A percentile compares a stretch with the other conserved stretches of the same genome.
Evolutionary conservation across 108 stramenopile genomes (phyloP).

Genomic region (Skeletonema potamos): DNA sequence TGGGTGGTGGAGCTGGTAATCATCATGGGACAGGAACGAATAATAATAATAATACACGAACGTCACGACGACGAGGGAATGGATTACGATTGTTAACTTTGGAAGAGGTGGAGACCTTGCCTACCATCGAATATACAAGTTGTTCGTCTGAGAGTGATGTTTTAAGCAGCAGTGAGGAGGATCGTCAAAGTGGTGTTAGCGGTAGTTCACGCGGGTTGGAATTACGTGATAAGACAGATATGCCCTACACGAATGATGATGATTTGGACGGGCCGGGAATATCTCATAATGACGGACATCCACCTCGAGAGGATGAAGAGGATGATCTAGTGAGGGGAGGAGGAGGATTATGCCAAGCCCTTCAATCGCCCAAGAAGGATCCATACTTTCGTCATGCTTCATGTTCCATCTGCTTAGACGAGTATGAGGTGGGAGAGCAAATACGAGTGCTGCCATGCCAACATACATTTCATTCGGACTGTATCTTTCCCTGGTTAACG

Average conservation of each 20-base stretch:
- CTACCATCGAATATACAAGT: constrained; percentile 28
- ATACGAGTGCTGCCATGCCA: constrained; percentile 81
- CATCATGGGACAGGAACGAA: neutral
- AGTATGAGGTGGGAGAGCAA: constrained; percentile 73
- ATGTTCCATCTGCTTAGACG: constrained; percentile 91
- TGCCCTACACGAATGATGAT: constrained; percentile 16
- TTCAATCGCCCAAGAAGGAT: constrained; percentile 9
- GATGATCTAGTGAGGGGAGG: neutral
- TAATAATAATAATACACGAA: neutral
- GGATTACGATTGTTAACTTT: constrained; percentile 33
- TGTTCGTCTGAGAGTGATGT: neutral
- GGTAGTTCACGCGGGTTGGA: constrained; percentile 17
- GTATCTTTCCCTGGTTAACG: constrained; percentile 91
- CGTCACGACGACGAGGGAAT: constrained; percentile 26
- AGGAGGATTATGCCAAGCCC: constrained; percentile 12
- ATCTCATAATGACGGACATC: neutral
- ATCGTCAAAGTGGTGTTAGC: neutral
- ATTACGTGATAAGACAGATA: constrained; percentile 36
- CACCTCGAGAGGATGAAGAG: neutral
- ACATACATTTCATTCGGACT: constrained; percentile 87
- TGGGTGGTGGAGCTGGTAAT: constrained; percentile 12
- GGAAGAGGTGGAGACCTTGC: constrained; percentile 47
- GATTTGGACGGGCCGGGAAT: neutral
- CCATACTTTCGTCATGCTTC: constrained; percentile 21
- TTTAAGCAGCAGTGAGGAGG: neutral